Conservation (phyloP, 2,329 filamentous ascomycete genomes). For the Mollisia scopiformis region DNA sequence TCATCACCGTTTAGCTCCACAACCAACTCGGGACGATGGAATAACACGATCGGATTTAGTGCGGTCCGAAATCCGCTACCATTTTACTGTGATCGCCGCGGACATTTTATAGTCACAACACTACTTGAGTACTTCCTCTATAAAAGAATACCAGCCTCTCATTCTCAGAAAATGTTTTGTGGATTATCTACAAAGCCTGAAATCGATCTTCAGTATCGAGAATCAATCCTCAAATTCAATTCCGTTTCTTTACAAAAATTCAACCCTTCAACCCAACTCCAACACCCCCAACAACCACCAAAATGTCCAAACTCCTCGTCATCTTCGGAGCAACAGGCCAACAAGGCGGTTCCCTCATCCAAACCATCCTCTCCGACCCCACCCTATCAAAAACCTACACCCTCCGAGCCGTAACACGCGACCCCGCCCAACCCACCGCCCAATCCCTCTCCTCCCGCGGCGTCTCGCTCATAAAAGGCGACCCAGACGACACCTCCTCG, state of each 20-base stretch:
- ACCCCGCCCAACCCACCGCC: slow-evolving; percentile 34
- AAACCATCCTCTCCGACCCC: slow-evolving; percentile 47
- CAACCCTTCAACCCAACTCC: background rate
- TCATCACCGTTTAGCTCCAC: too few species aligned
- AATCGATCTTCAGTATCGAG: too few species aligned
- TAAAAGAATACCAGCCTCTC: background rate
- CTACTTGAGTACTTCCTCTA: background rate
- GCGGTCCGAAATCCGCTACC: background rate
- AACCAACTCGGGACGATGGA: too few species aligned
- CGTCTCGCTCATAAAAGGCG: slow-evolving; percentile 43
- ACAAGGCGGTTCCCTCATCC: slow-evolving; percentile 53
- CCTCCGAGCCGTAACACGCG: slow-evolving; percentile 51
- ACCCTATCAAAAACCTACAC: slow-evolving; percentile 48
- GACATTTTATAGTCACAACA: background rate
- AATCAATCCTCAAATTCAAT: too few species aligned
- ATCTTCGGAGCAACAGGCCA: slow-evolving; percentile 57
- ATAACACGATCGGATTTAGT: too few species aligned
- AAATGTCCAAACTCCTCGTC: slow-evolving; percentile 39
- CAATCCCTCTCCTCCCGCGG: slow-evolving; percentile 31
- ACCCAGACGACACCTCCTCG: slow-evolving; percentile 41
- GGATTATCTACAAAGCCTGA: too few species aligned
- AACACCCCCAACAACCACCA: background rate
- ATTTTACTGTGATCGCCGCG: background rate
- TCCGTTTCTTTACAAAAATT: background rate
- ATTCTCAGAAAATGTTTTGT: background rate